These are phyloP conservation scores for Talaromyces proteolyticus DNA, from an alignment of 495 filamentous ascomycete genomes.

Conservation along the genomic window DNA sequence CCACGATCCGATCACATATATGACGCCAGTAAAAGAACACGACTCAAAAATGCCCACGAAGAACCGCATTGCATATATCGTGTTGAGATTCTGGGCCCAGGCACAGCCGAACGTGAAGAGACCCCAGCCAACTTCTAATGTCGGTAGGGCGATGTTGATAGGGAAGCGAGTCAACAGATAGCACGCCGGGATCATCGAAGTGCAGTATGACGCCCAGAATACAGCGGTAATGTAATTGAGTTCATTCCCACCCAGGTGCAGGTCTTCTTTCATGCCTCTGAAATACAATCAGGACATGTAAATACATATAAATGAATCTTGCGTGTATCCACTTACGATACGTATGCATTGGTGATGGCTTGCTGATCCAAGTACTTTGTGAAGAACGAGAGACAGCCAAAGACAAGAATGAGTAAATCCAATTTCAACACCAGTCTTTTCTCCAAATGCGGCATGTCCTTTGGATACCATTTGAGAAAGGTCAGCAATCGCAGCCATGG, in stretches of 20 bases:
- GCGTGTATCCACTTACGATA: conserved; percentile 19
- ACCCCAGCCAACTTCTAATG: conserved; percentile 12
- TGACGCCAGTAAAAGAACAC: conserved; percentile 12
- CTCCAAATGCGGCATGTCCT: conserved; percentile 18
- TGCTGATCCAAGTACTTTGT: conserved; percentile 30
- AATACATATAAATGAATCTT: too few species aligned
- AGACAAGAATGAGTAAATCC: conserved; percentile 10
- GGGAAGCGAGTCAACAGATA: conserved; percentile 12
- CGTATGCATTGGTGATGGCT: conserved; percentile 27
- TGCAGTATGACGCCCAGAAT: conserved; percentile 30
- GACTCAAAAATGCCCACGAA: conserved; percentile 14
- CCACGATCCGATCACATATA: conserved; percentile 22
- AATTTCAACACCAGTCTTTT: conserved; percentile 17
- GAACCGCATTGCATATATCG: conserved; percentile 14
- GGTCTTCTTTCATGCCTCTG: conserved; percentile 15
- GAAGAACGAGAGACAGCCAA: conserved; percentile 22
- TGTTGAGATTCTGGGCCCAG: conserved; percentile 10
- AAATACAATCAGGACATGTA: too few species aligned
- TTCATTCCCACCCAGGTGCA: conserved; percentile 8
- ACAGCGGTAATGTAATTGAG: conserved; percentile 28
- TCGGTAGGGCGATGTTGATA: conserved; percentile 14
- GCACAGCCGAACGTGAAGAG: conserved; percentile 14
- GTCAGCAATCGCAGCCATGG: conserved; percentile 21
- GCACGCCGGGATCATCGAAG: conserved; percentile 16
- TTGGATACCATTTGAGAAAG: conserved; percentile 21